These are phyloP conservation scores for Gloeophyllum trabeum DNA, from an alignment of 768 basidiomycete genomes.

Conservation along the genomic window DNA sequence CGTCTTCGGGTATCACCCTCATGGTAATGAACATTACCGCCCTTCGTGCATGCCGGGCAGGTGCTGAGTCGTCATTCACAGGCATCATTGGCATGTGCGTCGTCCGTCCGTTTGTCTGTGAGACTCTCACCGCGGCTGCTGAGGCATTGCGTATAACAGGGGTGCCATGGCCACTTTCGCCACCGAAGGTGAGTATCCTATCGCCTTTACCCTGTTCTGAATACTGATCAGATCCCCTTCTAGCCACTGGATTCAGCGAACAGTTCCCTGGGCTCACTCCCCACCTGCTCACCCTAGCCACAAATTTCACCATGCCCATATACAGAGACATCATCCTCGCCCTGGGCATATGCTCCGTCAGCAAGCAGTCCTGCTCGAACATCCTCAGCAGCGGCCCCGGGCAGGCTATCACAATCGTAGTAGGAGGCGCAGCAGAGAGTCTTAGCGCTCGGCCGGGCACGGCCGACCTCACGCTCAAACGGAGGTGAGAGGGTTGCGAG, in stretches of 20 bases:
- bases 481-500: conserved; percentile 33
- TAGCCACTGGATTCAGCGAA: conserved; percentile 83
- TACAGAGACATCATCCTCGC: conserved; percentile 87
- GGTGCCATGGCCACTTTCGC: conserved; percentile 94
- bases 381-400: conserved; percentile 44
- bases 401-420: conserved; percentile 81
- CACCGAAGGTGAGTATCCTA: conserved; percentile 59
- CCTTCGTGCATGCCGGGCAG: not conserved
- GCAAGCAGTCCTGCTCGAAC: conserved; percentile 81
- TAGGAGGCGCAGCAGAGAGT: conserved; percentile 94
- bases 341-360: conserved; percentile 88
- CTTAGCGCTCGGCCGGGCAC: conserved; percentile 95
- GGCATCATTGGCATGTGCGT: conserved; percentile 96
- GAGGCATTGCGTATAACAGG: conserved; percentile 29
- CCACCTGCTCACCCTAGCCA: conserved; percentile 82
- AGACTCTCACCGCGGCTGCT: not conserved
- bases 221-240: not conserved
- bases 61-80: conserved; percentile 15
- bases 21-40: conserved; percentile 40
- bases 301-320: conserved; percentile 87
- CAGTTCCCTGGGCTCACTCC: conserved; percentile 88
- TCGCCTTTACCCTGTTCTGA: conserved; percentile 1
- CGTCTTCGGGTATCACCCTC: conserved; percentile 97
- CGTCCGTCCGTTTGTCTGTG: not conserved
- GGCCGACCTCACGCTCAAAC: conserved; percentile 74